These are phyloP conservation scores for Hyaloscypha hepaticicola DNA, from an alignment of 495 filamentous ascomycete genomes.

Conservation along the genomic window DNA sequence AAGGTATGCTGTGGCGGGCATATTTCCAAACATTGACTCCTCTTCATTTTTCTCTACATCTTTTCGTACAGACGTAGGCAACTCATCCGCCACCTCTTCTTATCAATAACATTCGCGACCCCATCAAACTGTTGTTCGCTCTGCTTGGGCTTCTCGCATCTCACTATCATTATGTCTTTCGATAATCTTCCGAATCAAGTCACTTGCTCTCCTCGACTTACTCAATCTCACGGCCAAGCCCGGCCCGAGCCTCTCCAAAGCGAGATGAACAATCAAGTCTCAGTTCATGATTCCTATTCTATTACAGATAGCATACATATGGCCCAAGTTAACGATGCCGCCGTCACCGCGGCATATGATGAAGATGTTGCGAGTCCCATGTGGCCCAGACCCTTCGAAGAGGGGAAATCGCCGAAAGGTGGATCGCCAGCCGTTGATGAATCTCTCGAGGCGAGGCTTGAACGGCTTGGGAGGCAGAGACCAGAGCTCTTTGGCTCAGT, in stretches of 20 bases:
- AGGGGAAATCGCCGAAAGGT: conserved; percentile 8
- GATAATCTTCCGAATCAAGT: background rate
- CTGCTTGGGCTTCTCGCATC: background rate
- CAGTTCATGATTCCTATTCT: background rate
- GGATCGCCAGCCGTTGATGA: conserved; percentile 23
- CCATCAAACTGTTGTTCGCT: background rate
- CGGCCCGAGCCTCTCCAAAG: background rate
- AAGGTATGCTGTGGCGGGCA: background rate
- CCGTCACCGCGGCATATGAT: conserved; percentile 1
- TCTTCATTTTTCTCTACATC: background rate
- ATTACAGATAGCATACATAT: background rate
- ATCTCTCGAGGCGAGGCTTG: conserved; percentile 46
- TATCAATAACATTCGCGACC: background rate
- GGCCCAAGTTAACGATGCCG: background rate
- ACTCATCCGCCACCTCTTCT: background rate
- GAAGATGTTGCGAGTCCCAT: conserved; percentile 5
- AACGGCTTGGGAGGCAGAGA: conserved; percentile 68
- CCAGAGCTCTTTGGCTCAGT: conserved; percentile 62
- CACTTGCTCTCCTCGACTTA: background rate
- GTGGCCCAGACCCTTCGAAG: conserved; percentile 13
- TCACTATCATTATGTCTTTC: conserved; percentile 1
- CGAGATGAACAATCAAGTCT: background rate
- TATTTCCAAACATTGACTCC: background rate
- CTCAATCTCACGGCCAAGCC: background rate
- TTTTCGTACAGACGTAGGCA: background rate